A percentile compares a stretch with the other conserved stretches of the same genome.
Conservation (phyloP, 1,284 basidiomycete species). For the Heterobasidion irregulare region DNA sequence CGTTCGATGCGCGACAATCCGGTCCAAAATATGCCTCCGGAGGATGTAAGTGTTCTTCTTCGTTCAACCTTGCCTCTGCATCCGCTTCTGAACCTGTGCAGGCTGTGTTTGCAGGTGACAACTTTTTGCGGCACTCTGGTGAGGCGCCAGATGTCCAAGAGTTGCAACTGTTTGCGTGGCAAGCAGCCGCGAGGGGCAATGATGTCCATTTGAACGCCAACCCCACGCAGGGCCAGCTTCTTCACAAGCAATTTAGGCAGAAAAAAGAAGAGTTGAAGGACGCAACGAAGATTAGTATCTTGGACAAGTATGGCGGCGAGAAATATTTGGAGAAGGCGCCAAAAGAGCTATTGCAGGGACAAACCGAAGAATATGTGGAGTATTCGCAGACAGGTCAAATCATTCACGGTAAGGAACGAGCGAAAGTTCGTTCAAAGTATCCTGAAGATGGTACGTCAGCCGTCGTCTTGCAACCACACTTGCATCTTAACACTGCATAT, state of each 20-base stretch:
- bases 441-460: conserved; percentile 77
- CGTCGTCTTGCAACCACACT: not conserved
- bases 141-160: conserved; percentile 88
- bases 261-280: conserved; percentile 92
- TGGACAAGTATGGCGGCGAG: conserved; percentile 91
- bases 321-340: conserved; percentile 86
- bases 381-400: conserved; percentile 91
- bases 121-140: conserved; percentile 86
- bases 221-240: conserved; percentile 89
- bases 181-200: conserved; percentile 87
- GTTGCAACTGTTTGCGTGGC: conserved; percentile 96
- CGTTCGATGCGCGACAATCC: conserved; percentile 99
- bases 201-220: conserved; percentile 95
- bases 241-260: conserved; percentile 85
- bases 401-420: conserved; percentile 86
- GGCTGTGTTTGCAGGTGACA: conserved; percentile 93
- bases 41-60: conserved; percentile 58
- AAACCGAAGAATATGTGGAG: conserved; percentile 97
- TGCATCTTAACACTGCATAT: not conserved
- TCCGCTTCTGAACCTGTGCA: conserved; percentile 21
- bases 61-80: not conserved
- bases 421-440: conserved; percentile 85
- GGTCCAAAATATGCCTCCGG: conserved; percentile 62
- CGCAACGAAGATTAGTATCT: conserved; percentile 78
- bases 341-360: conserved; percentile 84